phyloP scores from a whole-genome alignment of 2,329 filamentous ascomycete genomes.

The Ascochyta viciae-villosae region DNA sequence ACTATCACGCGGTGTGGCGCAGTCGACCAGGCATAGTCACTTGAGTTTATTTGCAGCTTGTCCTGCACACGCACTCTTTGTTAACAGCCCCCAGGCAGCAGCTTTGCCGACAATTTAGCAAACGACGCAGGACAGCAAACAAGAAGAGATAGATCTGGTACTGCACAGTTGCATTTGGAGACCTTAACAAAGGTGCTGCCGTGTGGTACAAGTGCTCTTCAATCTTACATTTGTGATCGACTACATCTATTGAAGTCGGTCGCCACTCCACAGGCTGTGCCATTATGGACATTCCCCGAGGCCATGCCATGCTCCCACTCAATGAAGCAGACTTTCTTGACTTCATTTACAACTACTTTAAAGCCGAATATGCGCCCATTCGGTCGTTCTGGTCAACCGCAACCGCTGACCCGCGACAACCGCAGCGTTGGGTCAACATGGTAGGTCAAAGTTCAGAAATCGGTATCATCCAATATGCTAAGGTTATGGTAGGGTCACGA shows the following conservation, averaged over 20 bases:
- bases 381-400: conserved; percentile 47
- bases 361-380: conserved; percentile 48
- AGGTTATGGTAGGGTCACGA: conserved; percentile 34
- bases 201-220: neutral
- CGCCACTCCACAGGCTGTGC: neutral
- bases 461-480: neutral
- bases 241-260: neutral
- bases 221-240: neutral
- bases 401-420: conserved; percentile 40
- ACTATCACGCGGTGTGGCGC: conserved; percentile 40
- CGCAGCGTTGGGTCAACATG: conserved; percentile 42
- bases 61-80: conserved; percentile 28
- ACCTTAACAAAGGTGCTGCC: neutral
- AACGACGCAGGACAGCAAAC: neutral
- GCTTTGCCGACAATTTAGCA: conserved; percentile 25
- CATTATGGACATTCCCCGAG: conserved; percentile 44
- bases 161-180: neutral
- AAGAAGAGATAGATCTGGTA: conserved; percentile 4
- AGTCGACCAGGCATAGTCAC: conserved; percentile 30
- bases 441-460: neutral
- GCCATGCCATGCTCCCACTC: conserved; percentile 42
- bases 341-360: conserved; percentile 49
- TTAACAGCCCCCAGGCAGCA: conserved; percentile 39
- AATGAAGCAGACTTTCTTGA: conserved; percentile 44
- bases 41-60: conserved; percentile 15